phyloP scores from a whole-genome alignment of 805 yeast species.

The Kuraishia ogatae region DNA sequence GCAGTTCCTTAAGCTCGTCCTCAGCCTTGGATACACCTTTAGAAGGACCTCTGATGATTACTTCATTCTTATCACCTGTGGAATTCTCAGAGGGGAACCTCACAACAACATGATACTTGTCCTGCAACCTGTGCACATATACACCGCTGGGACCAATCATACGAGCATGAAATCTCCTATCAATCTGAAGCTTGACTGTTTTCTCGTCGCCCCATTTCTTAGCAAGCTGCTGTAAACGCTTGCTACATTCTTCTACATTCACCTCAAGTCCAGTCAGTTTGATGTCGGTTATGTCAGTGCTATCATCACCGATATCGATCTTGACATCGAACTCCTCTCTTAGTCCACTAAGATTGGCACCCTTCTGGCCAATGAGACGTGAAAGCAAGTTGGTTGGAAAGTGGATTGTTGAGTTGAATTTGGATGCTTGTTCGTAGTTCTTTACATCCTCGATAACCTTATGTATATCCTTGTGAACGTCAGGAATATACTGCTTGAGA shows the following conservation, averaged over 20 bases:
- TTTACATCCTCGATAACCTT: constrained; percentile 40
- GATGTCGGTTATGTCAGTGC: constrained; percentile 26
- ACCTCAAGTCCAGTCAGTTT: constrained; percentile 68
- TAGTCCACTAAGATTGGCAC: constrained; percentile 59
- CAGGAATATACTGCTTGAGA: constrained; percentile 48
- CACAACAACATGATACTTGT: constrained; percentile 76
- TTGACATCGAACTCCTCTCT: constrained; percentile 68
- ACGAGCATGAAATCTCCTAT: constrained; percentile 68
- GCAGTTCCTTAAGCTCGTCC: constrained; percentile 75
- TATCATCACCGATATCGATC: constrained; percentile 61
- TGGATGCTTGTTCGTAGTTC: constrained; percentile 28
- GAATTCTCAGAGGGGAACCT: constrained; percentile 56
- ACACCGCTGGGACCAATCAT: constrained; percentile 80
- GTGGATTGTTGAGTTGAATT: constrained; percentile 35
- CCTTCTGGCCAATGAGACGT: constrained; percentile 85
- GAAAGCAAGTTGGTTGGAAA: constrained; percentile 65
- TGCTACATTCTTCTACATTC: constrained; percentile 67
- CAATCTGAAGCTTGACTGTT: constrained; percentile 56
- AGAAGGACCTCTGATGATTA: constrained; percentile 79
- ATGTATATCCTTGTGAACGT: constrained; percentile 42
- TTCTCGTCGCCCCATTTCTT: constrained; percentile 80
- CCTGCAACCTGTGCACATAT: constrained; percentile 77
- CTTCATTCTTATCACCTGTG: constrained; percentile 48
- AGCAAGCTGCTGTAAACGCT: constrained; percentile 46
- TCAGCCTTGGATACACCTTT: constrained; percentile 78